A percentile compares a stretch with the other conserved stretches of the same genome.
phyloP scores from a whole-genome alignment of 1,284 basidiomycete species.

The Irpex sp. region DNA sequence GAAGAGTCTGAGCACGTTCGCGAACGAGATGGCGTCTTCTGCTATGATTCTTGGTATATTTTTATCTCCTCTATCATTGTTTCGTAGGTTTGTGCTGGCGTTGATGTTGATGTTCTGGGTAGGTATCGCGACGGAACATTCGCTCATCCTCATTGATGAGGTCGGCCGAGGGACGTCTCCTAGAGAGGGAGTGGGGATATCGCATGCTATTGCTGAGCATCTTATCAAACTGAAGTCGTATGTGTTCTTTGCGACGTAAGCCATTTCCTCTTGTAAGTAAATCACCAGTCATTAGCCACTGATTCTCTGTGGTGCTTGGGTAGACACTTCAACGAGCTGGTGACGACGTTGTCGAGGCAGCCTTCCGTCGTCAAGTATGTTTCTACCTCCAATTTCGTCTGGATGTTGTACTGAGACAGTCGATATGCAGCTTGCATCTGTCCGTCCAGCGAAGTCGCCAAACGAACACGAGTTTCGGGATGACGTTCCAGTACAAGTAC shows the following conservation, averaged over 20 bases:
- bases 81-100: not conserved
- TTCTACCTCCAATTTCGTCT: not conserved
- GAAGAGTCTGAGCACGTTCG: slow-evolving; percentile 86
- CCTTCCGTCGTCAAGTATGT: slow-evolving; percentile 70
- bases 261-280: slow-evolving; percentile 2
- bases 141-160: slow-evolving; percentile 87
- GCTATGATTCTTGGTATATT: slow-evolving; percentile 77
- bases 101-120: not conserved
- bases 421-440: slow-evolving; percentile 64
- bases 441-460: slow-evolving; percentile 60
- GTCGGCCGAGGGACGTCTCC: slow-evolving; percentile 86
- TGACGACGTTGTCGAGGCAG: slow-evolving; percentile 63
- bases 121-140: slow-evolving; percentile 72
- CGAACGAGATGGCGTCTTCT: slow-evolving; percentile 85
- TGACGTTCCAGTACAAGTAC: slow-evolving; percentile 79
- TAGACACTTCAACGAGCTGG: slow-evolving; percentile 71
- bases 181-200: slow-evolving; percentile 82
- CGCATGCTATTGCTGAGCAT: slow-evolving; percentile 88
- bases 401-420: slow-evolving; percentile 4
- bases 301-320: not conserved
- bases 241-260: slow-evolving; percentile 87
- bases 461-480: slow-evolving; percentile 52
- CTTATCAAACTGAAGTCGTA: slow-evolving; percentile 75
- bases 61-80: not conserved
- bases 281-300: not conserved